Evolutionary conservation across 179 eudicot genomes (phyloP).

Genomic region (Beta lomatogona): DNA sequence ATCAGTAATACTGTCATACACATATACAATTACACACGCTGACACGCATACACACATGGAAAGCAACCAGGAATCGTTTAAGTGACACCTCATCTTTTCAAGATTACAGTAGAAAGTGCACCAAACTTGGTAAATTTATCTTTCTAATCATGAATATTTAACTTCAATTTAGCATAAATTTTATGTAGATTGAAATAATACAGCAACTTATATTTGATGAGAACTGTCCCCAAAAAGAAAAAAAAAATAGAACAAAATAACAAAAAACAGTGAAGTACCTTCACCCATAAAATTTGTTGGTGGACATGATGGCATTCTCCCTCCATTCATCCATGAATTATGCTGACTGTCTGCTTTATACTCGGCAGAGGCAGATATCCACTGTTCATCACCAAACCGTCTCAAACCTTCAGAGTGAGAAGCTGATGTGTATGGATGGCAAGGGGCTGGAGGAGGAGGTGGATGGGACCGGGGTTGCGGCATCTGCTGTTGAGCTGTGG

Average conservation of each 20-base stretch:
- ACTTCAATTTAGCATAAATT: background rate
- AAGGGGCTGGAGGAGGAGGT: constrained; percentile 45
- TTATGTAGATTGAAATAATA: background rate
- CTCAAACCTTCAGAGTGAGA: constrained; percentile 57
- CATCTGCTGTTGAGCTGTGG: constrained; percentile 59
- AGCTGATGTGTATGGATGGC: constrained; percentile 49
- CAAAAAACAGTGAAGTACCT: constrained; percentile 40
- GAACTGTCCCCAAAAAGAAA: background rate
- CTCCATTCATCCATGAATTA: constrained; percentile 63
- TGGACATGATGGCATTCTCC: constrained; percentile 48
- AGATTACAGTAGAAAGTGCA: background rate
- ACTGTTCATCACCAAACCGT: constrained; percentile 57
- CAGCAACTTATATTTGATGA: background rate
- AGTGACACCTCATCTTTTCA: background rate
- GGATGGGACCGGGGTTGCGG: constrained; percentile 58
- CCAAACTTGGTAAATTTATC: background rate
- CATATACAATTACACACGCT: no score
- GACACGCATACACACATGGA: background rate
- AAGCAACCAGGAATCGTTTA: background rate
- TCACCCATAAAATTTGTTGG: constrained; percentile 52
- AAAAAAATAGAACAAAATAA: background rate
- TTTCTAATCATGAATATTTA: background rate
- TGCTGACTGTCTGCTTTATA: constrained; percentile 51
- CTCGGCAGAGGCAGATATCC: constrained; percentile 63
- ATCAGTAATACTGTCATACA: background rate